Conservation (phyloP, 2,329 filamentous ascomycete species). For the Diplodia mutila region DNA sequence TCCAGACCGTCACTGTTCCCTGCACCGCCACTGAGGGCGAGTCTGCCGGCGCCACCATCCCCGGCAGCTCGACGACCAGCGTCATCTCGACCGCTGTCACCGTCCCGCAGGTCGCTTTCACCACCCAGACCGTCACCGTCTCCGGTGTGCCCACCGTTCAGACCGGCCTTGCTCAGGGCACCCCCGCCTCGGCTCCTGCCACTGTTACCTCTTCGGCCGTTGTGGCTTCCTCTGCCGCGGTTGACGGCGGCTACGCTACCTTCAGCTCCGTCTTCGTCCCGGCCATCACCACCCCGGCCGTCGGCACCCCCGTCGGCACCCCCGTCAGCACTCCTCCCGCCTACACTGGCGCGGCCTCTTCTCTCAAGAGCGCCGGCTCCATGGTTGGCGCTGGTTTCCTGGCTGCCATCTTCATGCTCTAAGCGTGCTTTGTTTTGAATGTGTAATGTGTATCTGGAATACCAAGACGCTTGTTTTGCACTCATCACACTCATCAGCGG, state of each 20-base stretch:
- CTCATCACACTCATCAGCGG: neutral
- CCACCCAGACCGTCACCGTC: slow-evolving; percentile 40
- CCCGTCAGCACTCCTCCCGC: slow-evolving; percentile 31
- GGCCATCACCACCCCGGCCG: slow-evolving; percentile 31
- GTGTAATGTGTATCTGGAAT: slow-evolving; percentile 26
- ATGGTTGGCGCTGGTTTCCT: slow-evolving; percentile 22
- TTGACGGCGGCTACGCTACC: slow-evolving; percentile 26
- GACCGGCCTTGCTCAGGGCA: slow-evolving; percentile 42
- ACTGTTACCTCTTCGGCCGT: slow-evolving; percentile 27
- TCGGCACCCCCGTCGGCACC: slow-evolving; percentile 34
- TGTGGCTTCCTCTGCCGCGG: neutral
- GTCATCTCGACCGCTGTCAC: slow-evolving; percentile 47
- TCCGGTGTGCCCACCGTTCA: slow-evolving; percentile 37
- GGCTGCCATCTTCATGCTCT: slow-evolving; percentile 22
- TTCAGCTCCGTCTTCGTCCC: slow-evolving; percentile 33
- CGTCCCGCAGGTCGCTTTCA: slow-evolving; percentile 52
- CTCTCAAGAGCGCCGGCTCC: slow-evolving; percentile 29
- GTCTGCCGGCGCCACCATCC: slow-evolving; percentile 37
- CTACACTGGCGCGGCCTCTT: slow-evolving; percentile 40
- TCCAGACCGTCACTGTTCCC: slow-evolving; percentile 40
- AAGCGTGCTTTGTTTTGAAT: slow-evolving; percentile 15
- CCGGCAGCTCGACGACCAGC: slow-evolving; percentile 36
- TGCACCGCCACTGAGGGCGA: slow-evolving; percentile 40
- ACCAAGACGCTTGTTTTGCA: neutral
- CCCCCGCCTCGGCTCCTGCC: slow-evolving; percentile 37